These are phyloP conservation scores for Ophiocordyceps camponoti-saundersi DNA, from an alignment of 2,329 filamentous ascomycete genomes.

Conservation along the genomic window DNA sequence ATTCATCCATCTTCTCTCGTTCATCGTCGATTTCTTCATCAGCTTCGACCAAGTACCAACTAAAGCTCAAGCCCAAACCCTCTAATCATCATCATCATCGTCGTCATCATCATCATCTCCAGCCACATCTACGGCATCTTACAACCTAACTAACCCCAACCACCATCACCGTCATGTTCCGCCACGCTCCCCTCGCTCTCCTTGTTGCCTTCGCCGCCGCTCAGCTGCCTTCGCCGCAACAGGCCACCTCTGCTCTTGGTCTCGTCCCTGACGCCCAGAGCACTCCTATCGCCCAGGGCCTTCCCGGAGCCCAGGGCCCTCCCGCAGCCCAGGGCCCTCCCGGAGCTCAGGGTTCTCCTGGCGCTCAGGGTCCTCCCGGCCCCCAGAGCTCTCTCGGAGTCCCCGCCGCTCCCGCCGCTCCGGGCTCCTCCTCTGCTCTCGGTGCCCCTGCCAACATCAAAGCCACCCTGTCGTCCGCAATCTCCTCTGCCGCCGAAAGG, in stretches of 20 bases:
- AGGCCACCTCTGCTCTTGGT: background rate
- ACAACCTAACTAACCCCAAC: background rate
- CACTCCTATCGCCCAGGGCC: too few species aligned
- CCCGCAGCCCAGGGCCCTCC: too few species aligned
- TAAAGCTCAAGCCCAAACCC: background rate
- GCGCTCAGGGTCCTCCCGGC: too few species aligned
- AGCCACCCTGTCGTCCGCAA: too few species aligned
- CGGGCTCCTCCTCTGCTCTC: background rate
- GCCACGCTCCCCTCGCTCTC: conserved; percentile 2
- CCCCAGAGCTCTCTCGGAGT: too few species aligned
- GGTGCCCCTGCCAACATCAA: too few species aligned
- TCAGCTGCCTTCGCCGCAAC: conserved; percentile 1
- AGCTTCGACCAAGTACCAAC: background rate
- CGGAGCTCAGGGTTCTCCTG: too few species aligned
- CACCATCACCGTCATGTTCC: conserved; percentile 1
- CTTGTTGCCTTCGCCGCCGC: conserved; percentile 2
- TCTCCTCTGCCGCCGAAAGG: background rate
- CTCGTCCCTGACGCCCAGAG: background rate
- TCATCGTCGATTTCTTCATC: background rate
- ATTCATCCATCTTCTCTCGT: background rate
- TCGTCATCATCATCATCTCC: background rate
- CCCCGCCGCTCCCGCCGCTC: background rate
- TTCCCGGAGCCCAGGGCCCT: too few species aligned
- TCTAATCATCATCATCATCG: background rate
- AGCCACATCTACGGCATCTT: background rate